Conservation (phyloP, 2,329 filamentous ascomycete species). For the Epichloe sylvatica region DNA sequence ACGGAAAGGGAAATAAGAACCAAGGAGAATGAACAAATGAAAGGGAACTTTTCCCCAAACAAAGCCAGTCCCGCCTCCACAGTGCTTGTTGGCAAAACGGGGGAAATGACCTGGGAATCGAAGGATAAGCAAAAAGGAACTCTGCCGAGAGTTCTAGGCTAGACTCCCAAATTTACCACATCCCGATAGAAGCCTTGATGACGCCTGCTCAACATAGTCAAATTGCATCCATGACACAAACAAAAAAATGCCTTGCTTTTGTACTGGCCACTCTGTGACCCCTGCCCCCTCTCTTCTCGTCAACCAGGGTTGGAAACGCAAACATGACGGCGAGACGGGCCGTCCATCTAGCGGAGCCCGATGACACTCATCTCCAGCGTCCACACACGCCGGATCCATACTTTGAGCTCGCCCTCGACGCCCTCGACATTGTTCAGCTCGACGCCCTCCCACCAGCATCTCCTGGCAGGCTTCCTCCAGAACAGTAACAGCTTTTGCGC, state of each 20-base stretch:
- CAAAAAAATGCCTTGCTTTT: conserved; percentile 2
- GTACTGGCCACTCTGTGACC: background rate
- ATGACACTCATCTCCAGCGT: conserved; percentile 97
- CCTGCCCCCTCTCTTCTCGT: background rate
- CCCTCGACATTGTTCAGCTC: conserved; percentile 82
- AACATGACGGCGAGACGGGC: too few species aligned
- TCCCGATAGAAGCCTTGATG: conserved; percentile 1
- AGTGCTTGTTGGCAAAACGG: too few species aligned
- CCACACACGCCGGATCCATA: conserved; percentile 97
- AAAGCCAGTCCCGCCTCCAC: background rate
- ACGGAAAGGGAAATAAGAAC: too few species aligned
- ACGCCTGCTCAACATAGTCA: conserved; percentile 7
- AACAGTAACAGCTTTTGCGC: conserved; percentile 94
- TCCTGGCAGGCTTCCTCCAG: conserved; percentile 89
- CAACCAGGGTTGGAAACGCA: background rate
- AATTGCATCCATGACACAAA: background rate
- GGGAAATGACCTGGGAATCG: too few species aligned
- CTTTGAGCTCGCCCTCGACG: conserved; percentile 81
- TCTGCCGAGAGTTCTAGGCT: background rate
- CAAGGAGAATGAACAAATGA: background rate
- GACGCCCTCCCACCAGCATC: conserved; percentile 99
- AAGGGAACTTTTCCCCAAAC: background rate
- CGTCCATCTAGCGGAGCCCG: conserved; percentile 48
- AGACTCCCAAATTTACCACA: background rate
- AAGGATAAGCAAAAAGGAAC: background rate